These are phyloP conservation scores for Fragaria nilgerrensis DNA, from an alignment of 306 rosid species.

Conservation along the genomic window DNA sequence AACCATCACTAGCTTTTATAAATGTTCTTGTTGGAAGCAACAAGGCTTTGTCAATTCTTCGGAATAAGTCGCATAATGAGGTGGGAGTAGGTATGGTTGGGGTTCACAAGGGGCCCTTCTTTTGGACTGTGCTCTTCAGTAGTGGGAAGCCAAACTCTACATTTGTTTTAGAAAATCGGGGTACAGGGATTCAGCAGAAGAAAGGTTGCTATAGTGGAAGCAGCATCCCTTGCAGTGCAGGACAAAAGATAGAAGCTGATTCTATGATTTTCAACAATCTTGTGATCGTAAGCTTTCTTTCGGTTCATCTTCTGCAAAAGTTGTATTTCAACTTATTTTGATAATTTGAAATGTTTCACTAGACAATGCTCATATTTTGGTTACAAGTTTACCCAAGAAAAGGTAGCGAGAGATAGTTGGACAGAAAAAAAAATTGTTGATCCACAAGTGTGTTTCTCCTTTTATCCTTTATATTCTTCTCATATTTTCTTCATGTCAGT, in stretches of 20 bases:
- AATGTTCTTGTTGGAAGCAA: slow-evolving; percentile 50
- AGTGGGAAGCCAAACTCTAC: slow-evolving; percentile 63
- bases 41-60: slow-evolving; percentile 46
- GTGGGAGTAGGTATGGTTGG: slow-evolving; percentile 81
- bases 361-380: slow-evolving; percentile 21
- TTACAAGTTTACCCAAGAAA: background rate
- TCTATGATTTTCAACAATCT: slow-evolving; percentile 21
- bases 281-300: slow-evolving; percentile 21
- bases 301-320: slow-evolving; percentile 29
- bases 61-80: slow-evolving; percentile 72
- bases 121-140: slow-evolving; percentile 81
- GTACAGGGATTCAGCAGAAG: slow-evolving; percentile 69
- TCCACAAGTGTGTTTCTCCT: background rate
- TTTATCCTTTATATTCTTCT: background rate
- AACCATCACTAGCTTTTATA: slow-evolving; percentile 61
- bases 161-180: slow-evolving; percentile 82
- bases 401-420: no score
- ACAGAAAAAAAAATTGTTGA: no score
- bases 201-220: slow-evolving; percentile 88
- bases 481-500: background rate
- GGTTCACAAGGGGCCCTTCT: slow-evolving; percentile 64
- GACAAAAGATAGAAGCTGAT: slow-evolving; percentile 21
- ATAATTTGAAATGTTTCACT: slow-evolving; percentile 9
- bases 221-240: slow-evolving; percentile 61
- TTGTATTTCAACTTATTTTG: slow-evolving; percentile 23